A percentile compares a stretch with the other conserved stretches of the same genome.
Conservation (phyloP, 306 rosid genomes). For the Crataegus laevigata region DNA sequence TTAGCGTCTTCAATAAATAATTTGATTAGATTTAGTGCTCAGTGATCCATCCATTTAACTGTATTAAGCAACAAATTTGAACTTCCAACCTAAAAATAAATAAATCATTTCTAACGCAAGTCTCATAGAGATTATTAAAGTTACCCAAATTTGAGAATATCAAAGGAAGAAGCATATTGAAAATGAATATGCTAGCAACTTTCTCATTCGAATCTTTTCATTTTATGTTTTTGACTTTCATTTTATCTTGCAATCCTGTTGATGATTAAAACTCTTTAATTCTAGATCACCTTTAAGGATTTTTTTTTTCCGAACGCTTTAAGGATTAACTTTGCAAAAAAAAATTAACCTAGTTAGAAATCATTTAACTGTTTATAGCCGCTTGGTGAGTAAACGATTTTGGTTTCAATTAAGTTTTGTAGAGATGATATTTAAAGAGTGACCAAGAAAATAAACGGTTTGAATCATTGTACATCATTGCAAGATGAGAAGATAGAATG, state of each 20-base stretch:
- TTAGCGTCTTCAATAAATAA: background rate
- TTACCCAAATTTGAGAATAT: background rate
- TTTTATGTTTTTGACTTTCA: too few relatives aligned
- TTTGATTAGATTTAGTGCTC: background rate
- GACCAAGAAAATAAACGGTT: background rate
- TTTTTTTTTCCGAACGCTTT: too few relatives aligned
- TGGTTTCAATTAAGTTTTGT: background rate
- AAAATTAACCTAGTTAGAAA: background rate
- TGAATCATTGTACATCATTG: background rate
- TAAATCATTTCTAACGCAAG: background rate
- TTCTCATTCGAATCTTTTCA: too few relatives aligned
- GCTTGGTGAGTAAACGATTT: too few relatives aligned
- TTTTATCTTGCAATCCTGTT: too few relatives aligned
- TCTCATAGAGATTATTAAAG: background rate
- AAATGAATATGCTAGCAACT: too few relatives aligned
- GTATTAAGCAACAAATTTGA: background rate
- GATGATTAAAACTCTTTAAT: too few relatives aligned
- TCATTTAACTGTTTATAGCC: background rate
- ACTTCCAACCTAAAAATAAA: background rate
- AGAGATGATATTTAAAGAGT: background rate
- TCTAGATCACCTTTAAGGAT: too few relatives aligned
- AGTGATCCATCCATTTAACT: background rate
- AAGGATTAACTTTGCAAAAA: too few relatives aligned
- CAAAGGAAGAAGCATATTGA: background rate
- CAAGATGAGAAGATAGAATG: too few relatives aligned